Evolutionary conservation across 208 protist species (phyloP).

Genomic region (Angomonas ambiguus): DNA sequence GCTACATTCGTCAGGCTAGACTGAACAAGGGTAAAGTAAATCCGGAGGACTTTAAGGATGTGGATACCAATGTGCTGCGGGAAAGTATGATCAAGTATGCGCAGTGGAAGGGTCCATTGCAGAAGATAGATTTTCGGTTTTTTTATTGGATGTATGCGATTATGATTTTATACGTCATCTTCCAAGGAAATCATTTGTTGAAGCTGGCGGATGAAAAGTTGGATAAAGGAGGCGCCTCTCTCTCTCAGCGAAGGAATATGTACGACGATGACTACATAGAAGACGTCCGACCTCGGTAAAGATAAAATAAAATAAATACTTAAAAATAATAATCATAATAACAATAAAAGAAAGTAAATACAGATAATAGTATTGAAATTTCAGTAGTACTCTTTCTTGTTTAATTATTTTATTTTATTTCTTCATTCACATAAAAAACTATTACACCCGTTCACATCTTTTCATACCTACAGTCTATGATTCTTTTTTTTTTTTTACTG

Average conservation of each 20-base stretch:
- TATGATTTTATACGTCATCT: slow-evolving; percentile 78
- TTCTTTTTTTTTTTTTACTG: background rate
- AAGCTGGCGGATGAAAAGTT: slow-evolving; percentile 51
- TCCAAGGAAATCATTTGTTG: slow-evolving; percentile 54
- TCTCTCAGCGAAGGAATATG: slow-evolving; percentile 61
- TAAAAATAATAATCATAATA: background rate
- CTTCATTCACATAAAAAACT: background rate
- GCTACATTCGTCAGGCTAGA: slow-evolving; percentile 69
- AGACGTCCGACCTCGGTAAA: slow-evolving; percentile 63
- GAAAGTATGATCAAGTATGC: slow-evolving; percentile 62
- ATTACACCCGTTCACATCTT: background rate
- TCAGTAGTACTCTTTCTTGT: background rate
- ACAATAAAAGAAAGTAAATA: slow-evolving; percentile 6
- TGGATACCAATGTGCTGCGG: slow-evolving; percentile 78
- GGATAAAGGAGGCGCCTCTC: slow-evolving; percentile 48
- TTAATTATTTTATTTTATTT: background rate
- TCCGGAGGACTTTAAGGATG: slow-evolving; percentile 74
- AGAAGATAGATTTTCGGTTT: slow-evolving; percentile 79
- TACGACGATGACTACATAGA: slow-evolving; percentile 83
- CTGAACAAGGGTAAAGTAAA: slow-evolving; percentile 82
- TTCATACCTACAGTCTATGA: too few species aligned
- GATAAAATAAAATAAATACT: background rate
- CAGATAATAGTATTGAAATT: background rate
- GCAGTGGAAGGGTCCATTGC: slow-evolving; percentile 71
- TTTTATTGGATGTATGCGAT: slow-evolving; percentile 85